These are phyloP conservation scores for Paraleonurus japonicus DNA, from an alignment of 257 asterid genomes.

Conservation along the genomic window DNA sequence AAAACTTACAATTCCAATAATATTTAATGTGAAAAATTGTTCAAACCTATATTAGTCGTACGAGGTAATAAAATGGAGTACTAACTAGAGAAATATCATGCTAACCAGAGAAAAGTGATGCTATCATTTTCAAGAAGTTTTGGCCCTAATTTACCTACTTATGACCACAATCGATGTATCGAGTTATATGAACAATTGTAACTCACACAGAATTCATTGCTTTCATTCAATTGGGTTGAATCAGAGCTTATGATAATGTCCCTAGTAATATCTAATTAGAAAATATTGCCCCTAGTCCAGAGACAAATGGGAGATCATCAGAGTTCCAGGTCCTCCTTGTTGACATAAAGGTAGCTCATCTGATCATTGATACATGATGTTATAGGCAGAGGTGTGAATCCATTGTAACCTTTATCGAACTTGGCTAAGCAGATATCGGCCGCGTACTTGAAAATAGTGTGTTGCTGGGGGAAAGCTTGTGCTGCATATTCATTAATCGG, in stretches of 20 bases:
- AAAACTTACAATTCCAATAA: no score
- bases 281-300: not conserved
- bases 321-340: slow-evolving; percentile 40
- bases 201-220: not conserved
- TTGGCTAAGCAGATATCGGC: slow-evolving; percentile 55
- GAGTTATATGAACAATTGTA: no score
- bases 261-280: no score
- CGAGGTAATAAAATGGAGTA: no score
- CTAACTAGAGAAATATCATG: no score
- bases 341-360: slow-evolving; percentile 52
- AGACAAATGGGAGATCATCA: slow-evolving; percentile 2
- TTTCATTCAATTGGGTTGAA: not conserved
- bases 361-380: slow-evolving; percentile 37
- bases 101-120: no score
- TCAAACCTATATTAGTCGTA: no score
- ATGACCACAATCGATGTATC: no score
- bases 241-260: no score
- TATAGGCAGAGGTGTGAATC: slow-evolving; percentile 51
- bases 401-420: slow-evolving; percentile 43
- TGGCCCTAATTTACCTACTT: no score
- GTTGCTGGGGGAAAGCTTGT: slow-evolving; percentile 41
- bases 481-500: slow-evolving; percentile 63
- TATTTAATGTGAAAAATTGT: no score
- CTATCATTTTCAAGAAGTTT: no score
- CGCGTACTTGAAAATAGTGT: slow-evolving; percentile 48